Percentiles rank a stretch among this genome's conserved stretches.
phyloP scores from a whole-genome alignment of 2,329 filamentous ascomycete species.

The Stemphylium beticola region DNA sequence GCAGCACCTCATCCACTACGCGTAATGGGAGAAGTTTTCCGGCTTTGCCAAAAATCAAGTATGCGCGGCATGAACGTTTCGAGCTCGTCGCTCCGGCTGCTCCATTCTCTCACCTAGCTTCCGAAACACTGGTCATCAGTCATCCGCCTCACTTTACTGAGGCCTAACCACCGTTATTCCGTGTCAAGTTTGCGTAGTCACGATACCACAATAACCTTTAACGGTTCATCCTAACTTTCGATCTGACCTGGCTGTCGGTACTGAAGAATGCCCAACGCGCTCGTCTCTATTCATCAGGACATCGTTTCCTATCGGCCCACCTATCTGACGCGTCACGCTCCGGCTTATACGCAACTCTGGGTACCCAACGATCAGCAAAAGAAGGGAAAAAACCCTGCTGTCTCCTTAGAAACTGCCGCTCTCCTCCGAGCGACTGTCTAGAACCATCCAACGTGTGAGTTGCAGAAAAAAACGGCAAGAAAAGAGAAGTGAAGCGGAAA shows the following conservation, averaged over 20 bases:
- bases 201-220: background rate
- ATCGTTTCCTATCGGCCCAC: slow-evolving; percentile 11
- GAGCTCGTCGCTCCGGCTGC: slow-evolving; percentile 6
- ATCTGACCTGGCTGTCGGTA: slow-evolving; percentile 1
- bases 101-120: slow-evolving; percentile 6
- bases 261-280: background rate
- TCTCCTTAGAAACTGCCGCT: slow-evolving; percentile 2
- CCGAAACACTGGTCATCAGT: slow-evolving; percentile 2
- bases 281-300: background rate
- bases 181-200: background rate
- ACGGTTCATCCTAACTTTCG: background rate
- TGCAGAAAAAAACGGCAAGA: background rate
- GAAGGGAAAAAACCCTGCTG: slow-evolving; percentile 2
- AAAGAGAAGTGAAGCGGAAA: slow-evolving; percentile 8
- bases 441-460: background rate
- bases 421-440: slow-evolving; percentile 6
- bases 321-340: slow-evolving; percentile 10
- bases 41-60: background rate
- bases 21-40: slow-evolving; percentile 1
- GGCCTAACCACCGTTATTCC: background rate
- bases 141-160: slow-evolving; percentile 4
- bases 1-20: background rate
- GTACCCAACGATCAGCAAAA: slow-evolving; percentile 11
- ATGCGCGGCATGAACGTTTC: slow-evolving; percentile 6
- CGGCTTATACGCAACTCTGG: background rate